These are phyloP conservation scores for Coemansia erecta DNA, from an alignment of 192 early-diverging fungal species.

Conservation along the genomic window DNA sequence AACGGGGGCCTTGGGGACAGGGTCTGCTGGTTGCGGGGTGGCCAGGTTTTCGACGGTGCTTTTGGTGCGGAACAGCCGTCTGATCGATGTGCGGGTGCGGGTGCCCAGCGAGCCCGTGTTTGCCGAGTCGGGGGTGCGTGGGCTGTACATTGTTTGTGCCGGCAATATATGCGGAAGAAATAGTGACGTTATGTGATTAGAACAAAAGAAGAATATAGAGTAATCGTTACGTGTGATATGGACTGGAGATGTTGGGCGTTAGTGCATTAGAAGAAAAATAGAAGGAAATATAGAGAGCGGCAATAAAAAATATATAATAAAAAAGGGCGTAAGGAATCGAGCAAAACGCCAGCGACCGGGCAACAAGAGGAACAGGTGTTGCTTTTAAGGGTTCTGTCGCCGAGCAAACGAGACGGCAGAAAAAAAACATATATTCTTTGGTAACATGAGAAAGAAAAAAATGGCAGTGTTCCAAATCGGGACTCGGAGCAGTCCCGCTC, in stretches of 20 bases:
- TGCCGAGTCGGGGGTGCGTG: constrained; percentile 1
- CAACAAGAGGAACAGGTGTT: neutral
- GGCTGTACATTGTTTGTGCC: constrained; percentile 1
- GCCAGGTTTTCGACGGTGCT: constrained; percentile 1
- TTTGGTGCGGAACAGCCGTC: constrained; percentile 1
- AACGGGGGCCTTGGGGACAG: neutral
- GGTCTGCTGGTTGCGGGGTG: neutral
- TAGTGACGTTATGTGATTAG: neutral
- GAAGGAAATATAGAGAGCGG: neutral
- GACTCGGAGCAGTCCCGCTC: no score
- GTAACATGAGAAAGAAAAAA: neutral
- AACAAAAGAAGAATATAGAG: no score
- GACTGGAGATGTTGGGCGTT: neutral
- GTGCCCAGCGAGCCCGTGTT: neutral
- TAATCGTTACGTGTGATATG: no score
- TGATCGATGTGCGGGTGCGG: constrained; percentile 1
- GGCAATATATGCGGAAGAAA: neutral
- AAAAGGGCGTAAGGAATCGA: neutral
- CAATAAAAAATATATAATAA: neutral
- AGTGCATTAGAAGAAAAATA: neutral
- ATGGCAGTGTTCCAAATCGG: no score
- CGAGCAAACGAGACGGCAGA: neutral
- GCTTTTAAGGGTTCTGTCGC: neutral
- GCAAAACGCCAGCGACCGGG: neutral
- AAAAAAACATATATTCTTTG: neutral